Conservation (phyloP, 1,284 basidiomycete species). For the Malassezia pachydermatis region DNA sequence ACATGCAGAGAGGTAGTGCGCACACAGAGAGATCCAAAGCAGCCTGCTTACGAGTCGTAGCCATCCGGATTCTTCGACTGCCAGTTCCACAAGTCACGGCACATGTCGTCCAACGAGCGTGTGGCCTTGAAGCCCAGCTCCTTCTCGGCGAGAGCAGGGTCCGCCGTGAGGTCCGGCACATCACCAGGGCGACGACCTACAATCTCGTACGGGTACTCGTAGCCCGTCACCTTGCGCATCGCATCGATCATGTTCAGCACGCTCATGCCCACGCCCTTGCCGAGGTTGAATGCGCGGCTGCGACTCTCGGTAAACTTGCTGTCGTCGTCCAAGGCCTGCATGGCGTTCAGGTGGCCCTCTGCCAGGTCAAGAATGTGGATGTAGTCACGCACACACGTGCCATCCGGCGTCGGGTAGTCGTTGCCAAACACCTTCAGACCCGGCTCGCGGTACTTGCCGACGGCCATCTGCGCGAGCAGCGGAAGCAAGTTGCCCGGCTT, state of each 20-base stretch:
- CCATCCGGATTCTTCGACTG: slow-evolving; percentile 50
- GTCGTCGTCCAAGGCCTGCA: slow-evolving; percentile 67
- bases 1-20: background rate
- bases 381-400: slow-evolving; percentile 73
- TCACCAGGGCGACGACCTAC: slow-evolving; percentile 80
- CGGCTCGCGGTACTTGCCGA: slow-evolving; percentile 71
- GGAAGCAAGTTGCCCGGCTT: slow-evolving; percentile 91
- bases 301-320: slow-evolving; percentile 54
- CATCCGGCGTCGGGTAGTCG: slow-evolving; percentile 92
- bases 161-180: slow-evolving; percentile 91
- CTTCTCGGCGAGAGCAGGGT: slow-evolving; percentile 78
- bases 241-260: slow-evolving; percentile 90
- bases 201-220: slow-evolving; percentile 65
- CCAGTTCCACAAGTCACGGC: slow-evolving; percentile 46
- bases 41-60: slow-evolving; percentile 25
- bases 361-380: slow-evolving; percentile 93
- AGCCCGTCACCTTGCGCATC: slow-evolving; percentile 85
- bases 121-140: slow-evolving; percentile 88
- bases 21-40: background rate
- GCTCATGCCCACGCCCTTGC: slow-evolving; percentile 81
- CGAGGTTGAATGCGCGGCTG: slow-evolving; percentile 92
- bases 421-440: slow-evolving; percentile 89
- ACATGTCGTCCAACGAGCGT: slow-evolving; percentile 37
- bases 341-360: slow-evolving; percentile 78
- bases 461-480: slow-evolving; percentile 85